Percentiles rank a stretch among this genome's conserved stretches.
These are phyloP conservation scores for Platismatia glauca DNA, from an alignment of 495 filamentous ascomycete species.

Conservation along the genomic window DNA sequence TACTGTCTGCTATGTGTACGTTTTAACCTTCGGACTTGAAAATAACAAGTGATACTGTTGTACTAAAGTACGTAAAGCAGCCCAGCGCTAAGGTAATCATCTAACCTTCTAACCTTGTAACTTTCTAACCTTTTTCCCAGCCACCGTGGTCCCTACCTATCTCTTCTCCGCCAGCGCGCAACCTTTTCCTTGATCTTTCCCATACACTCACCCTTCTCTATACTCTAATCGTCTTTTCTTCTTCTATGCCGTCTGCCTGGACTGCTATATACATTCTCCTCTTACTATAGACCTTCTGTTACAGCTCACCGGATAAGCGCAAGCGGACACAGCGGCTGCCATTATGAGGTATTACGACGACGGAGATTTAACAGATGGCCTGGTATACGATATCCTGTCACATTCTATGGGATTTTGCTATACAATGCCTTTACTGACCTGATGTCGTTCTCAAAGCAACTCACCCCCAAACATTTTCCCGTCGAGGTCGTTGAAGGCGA, in stretches of 20 bases:
- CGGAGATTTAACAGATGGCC: slow-evolving; percentile 19
- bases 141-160: not conserved
- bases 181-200: not conserved
- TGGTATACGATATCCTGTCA: no score
- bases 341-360: slow-evolving; percentile 22
- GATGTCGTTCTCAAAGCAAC: not conserved
- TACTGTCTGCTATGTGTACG: no score
- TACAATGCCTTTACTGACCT: no score
- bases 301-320: not conserved
- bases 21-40: no score
- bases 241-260: not conserved
- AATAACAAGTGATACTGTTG: no score
- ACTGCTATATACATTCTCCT: not conserved
- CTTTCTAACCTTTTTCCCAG: not conserved
- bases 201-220: not conserved
- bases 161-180: no score
- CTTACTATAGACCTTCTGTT: not conserved
- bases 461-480: slow-evolving; percentile 8
- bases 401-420: no score
- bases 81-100: no score
- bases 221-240: not conserved
- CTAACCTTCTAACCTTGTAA: no score
- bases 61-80: no score
- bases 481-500: slow-evolving; percentile 17
- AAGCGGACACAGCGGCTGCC: not conserved